These are phyloP conservation scores for Claviceps pazoutovae DNA, from an alignment of 2,329 filamentous ascomycete species.

Conservation along the genomic window DNA sequence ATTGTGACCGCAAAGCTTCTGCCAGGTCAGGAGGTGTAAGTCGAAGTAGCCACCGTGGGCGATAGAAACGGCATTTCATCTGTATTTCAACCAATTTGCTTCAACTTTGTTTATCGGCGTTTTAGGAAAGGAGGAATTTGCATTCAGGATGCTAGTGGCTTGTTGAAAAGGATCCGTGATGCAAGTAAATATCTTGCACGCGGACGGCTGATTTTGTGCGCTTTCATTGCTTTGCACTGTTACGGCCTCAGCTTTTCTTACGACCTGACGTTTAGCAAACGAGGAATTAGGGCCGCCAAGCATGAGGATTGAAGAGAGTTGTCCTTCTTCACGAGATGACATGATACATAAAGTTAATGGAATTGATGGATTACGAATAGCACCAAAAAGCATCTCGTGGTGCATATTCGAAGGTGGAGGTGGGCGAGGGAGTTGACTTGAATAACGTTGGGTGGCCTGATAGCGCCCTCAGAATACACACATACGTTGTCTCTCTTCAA, in stretches of 20 bases:
- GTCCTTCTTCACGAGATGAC: no score
- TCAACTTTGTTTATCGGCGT: constrained; percentile 2
- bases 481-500: no score
- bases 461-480: no score
- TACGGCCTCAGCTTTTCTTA: constrained; percentile 8
- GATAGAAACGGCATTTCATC: not conserved
- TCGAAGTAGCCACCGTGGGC: not conserved
- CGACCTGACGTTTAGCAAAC: constrained; percentile 4
- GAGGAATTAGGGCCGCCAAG: no score
- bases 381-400: no score
- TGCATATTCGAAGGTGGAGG: no score
- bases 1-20: not conserved
- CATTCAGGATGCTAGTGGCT: not conserved
- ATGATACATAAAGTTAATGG: no score
- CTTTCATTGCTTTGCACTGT: not conserved
- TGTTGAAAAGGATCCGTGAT: not conserved
- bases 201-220: not conserved
- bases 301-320: no score
- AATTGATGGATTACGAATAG: no score
- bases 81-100: not conserved
- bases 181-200: not conserved
- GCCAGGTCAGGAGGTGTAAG: not conserved
- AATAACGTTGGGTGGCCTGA: no score
- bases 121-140: not conserved
- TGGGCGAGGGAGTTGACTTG: no score